Evolutionary conservation across 495 filamentous ascomycete species (phyloP).

Genomic region (Penicillium egyptiacum): DNA sequence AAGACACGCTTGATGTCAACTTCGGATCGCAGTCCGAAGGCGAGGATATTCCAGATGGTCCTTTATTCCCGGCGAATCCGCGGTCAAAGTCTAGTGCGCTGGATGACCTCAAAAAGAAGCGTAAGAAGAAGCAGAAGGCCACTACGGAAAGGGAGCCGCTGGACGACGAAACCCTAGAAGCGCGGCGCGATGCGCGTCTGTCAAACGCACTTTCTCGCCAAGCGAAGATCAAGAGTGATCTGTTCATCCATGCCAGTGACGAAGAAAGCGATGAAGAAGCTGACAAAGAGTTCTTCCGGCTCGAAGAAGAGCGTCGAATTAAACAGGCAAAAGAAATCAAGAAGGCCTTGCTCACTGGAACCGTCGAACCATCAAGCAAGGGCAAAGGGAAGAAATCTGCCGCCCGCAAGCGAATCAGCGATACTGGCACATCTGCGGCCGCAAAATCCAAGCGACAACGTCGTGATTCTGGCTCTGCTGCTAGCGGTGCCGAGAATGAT

Average conservation of each 20-base stretch:
- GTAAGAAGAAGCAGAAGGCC: constrained; percentile 45
- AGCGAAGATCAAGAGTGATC: constrained; percentile 75
- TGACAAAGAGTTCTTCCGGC: constrained; percentile 67
- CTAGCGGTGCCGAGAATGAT: constrained; percentile 26
- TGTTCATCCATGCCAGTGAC: constrained; percentile 76
- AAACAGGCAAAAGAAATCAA: constrained; percentile 49
- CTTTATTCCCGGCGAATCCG: constrained; percentile 63
- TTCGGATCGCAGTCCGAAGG: constrained; percentile 66
- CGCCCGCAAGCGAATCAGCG: constrained; percentile 38
- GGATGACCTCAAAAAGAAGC: constrained; percentile 53
- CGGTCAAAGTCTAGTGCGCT: constrained; percentile 47
- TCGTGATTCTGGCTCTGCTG: constrained; percentile 25
- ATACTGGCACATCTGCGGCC: constrained; percentile 19
- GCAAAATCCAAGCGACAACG: constrained; percentile 38
- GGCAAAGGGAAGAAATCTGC: constrained; percentile 21
- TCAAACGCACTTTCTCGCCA: constrained; percentile 62
- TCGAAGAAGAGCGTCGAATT: constrained; percentile 60
- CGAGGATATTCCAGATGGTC: constrained; percentile 59
- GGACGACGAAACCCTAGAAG: constrained; percentile 52
- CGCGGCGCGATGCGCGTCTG: constrained; percentile 52
- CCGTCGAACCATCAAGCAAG: constrained; percentile 46
- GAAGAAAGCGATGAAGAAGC: constrained; percentile 73
- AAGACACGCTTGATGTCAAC: constrained; percentile 36
- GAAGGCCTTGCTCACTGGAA: constrained; percentile 54
- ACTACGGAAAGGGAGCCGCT: constrained; percentile 41